Percentiles rank a stretch among this genome's conserved stretches.
Conservation (phyloP, 352 stramenopile species). For the Phytophthora sansomeana region DNA sequence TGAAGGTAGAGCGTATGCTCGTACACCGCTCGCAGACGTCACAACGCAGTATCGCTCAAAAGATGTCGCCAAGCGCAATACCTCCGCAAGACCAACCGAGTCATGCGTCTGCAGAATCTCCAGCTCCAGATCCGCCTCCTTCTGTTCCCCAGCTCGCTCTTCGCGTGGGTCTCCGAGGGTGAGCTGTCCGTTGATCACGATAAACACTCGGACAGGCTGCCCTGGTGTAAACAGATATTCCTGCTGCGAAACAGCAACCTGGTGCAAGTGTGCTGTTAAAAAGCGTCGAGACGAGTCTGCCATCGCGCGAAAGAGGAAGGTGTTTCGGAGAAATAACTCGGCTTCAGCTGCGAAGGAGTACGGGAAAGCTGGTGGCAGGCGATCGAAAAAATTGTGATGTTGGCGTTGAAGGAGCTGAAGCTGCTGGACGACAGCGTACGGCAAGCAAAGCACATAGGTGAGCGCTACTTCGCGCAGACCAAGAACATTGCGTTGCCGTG, state of each 20-base stretch:
- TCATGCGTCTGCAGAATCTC: constrained; percentile 65
- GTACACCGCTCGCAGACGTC: constrained; percentile 34
- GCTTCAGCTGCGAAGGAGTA: constrained; percentile 29
- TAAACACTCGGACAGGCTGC: constrained; percentile 52
- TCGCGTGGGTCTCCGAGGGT: constrained; percentile 36
- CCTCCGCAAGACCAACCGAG: constrained; percentile 52
- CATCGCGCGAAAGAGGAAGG: constrained; percentile 56
- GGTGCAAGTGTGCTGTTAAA: constrained; percentile 51
- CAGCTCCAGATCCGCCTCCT: constrained; percentile 58
- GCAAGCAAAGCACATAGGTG: constrained; percentile 51
- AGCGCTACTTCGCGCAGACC: constrained; percentile 45
- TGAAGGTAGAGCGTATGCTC: constrained; percentile 48
- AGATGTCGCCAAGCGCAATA: constrained; percentile 38
- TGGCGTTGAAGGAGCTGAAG: constrained; percentile 31
- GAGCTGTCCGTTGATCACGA: constrained; percentile 56
- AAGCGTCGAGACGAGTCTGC: constrained; percentile 46
- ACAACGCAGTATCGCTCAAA: constrained; percentile 64
- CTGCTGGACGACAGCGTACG: constrained; percentile 39
- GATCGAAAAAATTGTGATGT: constrained; percentile 6
- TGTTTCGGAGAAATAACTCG: constrained; percentile 46
- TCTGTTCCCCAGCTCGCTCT: constrained; percentile 7
- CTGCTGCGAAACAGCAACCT: constrained; percentile 38
- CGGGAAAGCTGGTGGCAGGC: constrained; percentile 15
- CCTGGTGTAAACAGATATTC: constrained; percentile 70
- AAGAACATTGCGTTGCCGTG: constrained; percentile 56